Percentiles rank a stretch among this genome's conserved stretches.
Evolutionary conservation across 352 stramenopile genomes (phyloP).

Genomic region (Phytophthora citricola): DNA sequence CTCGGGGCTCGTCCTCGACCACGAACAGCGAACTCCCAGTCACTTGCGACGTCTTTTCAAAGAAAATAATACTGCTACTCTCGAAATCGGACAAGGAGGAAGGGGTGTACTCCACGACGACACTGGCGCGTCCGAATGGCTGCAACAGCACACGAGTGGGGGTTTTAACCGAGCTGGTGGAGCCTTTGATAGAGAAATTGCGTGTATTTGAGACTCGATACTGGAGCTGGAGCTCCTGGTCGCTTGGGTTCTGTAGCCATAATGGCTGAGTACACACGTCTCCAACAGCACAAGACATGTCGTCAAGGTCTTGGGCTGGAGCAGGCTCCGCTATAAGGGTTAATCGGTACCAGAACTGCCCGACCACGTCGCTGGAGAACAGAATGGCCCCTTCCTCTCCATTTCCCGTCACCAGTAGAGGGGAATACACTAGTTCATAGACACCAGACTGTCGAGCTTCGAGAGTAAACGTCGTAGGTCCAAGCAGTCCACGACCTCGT

Average conservation of each 20-base stretch:
- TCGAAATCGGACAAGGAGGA: conserved; percentile 89
- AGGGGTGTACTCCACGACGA: conserved; percentile 91
- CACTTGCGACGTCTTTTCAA: conserved; percentile 78
- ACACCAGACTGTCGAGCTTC: conserved; percentile 68
- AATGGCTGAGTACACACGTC: conserved; percentile 78
- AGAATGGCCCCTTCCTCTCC: conserved; percentile 80
- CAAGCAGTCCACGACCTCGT: conserved; percentile 87
- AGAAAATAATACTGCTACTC: conserved; percentile 70
- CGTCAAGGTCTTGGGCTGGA: conserved; percentile 52
- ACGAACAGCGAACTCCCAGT: conserved; percentile 89
- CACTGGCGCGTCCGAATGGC: conserved; percentile 72
- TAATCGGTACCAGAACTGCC: conserved; percentile 95
- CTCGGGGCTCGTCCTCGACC: conserved; percentile 85
- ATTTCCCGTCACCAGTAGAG: conserved; percentile 65
- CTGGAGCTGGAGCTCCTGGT: conserved; percentile 77
- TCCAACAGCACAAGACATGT: conserved; percentile 89
- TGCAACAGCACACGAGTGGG: conserved; percentile 47
- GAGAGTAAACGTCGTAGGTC: conserved; percentile 76
- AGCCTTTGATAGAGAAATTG: conserved; percentile 91
- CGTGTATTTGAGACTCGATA: conserved; percentile 75
- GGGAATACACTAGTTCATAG: conserved; percentile 94
- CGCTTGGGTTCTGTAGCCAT: conserved; percentile 91
- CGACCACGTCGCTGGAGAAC: conserved; percentile 91
- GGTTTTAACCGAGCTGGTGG: conserved; percentile 11
- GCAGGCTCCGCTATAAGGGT: conserved; percentile 73